Base-by-base conservation (phyloP, 495 filamentous ascomycete species). In the Staphylotrichum longicolle region DNA sequence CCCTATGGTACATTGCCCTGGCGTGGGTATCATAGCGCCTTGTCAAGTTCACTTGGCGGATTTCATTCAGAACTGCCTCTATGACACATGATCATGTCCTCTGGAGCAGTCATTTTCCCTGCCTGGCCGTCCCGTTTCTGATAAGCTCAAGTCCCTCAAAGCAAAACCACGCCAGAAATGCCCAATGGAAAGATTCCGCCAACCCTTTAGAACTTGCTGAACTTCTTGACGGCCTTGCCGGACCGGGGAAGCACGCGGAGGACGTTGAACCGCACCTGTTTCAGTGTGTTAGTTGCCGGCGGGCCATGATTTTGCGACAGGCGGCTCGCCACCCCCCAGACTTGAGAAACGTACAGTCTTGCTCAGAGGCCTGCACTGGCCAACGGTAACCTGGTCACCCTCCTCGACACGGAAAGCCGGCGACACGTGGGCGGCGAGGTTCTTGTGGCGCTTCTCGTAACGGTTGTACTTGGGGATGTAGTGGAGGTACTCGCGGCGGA, bases 361-460 rank as follows among this genome's bases (percentile, higher is more conserved):
- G 89, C 85, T 89, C 66, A 99, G 84, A 72, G 95, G 95, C 77
- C 94, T 82, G 88, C 95, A 98, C 85, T 98, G 93, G 79, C 94
- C 94, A 80, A 99, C 94, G 67, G 92, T 96, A 70, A 99, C 94
- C 82, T 91, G 88, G 80, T 99, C 95, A 85, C 94, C 94, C 72
- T 96, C 93, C 85, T 94, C 90, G 72, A 98, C 91, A 94, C 94
- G 94, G 90, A 99, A 99, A 78, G 93, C 93, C 71, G 94, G 94
- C 60, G 91, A 96, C 64, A 98, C 94, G 85, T 99, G 94, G 64
- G 93, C 95, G 68, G 94, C 89, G 48, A 99, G 83, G 86, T 99
- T 99, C 89, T 96, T 98, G 87, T 99, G 94, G 74, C 94, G 84
- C 86, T 96, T 97, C 90, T 99, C 95, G 81, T 99, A 99, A 86